Evolutionary conservation across 495 filamentous ascomycete genomes (phyloP).

Genomic region (Penicillium pulvis): DNA sequence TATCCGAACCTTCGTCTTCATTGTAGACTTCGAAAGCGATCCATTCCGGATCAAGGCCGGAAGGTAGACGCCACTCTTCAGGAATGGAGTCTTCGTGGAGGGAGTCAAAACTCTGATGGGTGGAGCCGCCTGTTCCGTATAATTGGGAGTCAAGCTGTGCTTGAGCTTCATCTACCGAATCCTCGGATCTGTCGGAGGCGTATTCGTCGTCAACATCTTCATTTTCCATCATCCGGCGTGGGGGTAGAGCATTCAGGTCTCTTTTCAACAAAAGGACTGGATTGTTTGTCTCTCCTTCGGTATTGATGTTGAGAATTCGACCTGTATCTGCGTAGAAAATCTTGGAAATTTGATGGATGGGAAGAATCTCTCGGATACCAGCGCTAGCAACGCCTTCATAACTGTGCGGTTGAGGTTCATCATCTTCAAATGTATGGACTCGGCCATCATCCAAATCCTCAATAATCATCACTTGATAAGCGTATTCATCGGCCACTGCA

Average conservation of each 20-base stretch:
- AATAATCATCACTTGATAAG: conserved; percentile 85
- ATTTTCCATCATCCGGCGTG: conserved; percentile 65
- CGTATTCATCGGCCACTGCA: conserved; percentile 67
- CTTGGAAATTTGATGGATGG: conserved; percentile 89
- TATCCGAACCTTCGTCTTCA: conserved; percentile 62
- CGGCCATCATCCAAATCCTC: conserved; percentile 94
- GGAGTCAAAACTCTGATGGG: conserved; percentile 22
- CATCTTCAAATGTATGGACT: conserved; percentile 78
- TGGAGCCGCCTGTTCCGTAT: conserved; percentile 43
- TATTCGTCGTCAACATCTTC: conserved; percentile 38
- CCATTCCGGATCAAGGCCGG: conserved; percentile 90
- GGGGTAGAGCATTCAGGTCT: conserved; percentile 72
- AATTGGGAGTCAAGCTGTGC: conserved; percentile 71
- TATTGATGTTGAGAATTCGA: conserved; percentile 86
- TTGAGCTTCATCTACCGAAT: conserved; percentile 54
- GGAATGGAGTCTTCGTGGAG: conserved; percentile 40
- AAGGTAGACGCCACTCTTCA: conserved; percentile 67
- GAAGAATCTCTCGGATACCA: conserved; percentile 81
- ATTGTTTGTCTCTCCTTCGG: conserved; percentile 75
- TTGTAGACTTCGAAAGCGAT: conserved; percentile 88
- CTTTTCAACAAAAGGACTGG: conserved; percentile 87
- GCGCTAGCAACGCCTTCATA: conserved; percentile 74
- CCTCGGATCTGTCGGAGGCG: conserved; percentile 21
- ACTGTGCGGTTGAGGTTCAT: conserved; percentile 55
- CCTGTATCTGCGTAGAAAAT: conserved; percentile 98